Conservation (phyloP, 495 filamentous ascomycete genomes). For the Zalerion maritima region DNA sequence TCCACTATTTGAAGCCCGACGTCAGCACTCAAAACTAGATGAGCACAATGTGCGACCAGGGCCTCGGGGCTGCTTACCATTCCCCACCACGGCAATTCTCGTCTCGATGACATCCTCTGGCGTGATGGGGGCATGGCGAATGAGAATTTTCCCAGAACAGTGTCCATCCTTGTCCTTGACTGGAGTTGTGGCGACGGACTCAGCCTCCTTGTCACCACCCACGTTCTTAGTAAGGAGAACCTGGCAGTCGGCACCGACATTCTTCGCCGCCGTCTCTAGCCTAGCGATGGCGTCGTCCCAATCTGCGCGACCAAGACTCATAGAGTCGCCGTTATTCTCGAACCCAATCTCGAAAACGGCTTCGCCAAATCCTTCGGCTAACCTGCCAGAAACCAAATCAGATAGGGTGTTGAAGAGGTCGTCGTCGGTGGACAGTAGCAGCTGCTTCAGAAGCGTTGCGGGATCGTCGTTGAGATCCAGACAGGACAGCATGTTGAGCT, state of each 20-base stretch:
- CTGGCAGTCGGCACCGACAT: conserved; percentile 55
- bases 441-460: conserved; percentile 54
- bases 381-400: conserved; percentile 48
- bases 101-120: conserved; percentile 88
- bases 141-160: conserved; percentile 66
- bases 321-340: conserved; percentile 85
- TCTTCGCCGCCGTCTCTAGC: conserved; percentile 49
- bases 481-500: conserved; percentile 75
- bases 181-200: conserved; percentile 22
- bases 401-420: conserved; percentile 40
- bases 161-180: conserved; percentile 49
- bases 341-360: conserved; percentile 83
- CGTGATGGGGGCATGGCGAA: conserved; percentile 56
- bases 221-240: conserved; percentile 80
- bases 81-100: conserved; percentile 92
- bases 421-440: conserved; percentile 48
- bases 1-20: no score
- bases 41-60: no score
- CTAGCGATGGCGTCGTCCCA: conserved; percentile 63
- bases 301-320: conserved; percentile 64
- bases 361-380: conserved; percentile 82
- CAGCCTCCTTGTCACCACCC: conserved; percentile 59
- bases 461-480: conserved; percentile 68
- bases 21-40: no score
- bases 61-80: conserved; percentile 39